Evolutionary conservation across 495 filamentous ascomycete species (phyloP).

Genomic region (Talaromyces trachyspermus): DNA sequence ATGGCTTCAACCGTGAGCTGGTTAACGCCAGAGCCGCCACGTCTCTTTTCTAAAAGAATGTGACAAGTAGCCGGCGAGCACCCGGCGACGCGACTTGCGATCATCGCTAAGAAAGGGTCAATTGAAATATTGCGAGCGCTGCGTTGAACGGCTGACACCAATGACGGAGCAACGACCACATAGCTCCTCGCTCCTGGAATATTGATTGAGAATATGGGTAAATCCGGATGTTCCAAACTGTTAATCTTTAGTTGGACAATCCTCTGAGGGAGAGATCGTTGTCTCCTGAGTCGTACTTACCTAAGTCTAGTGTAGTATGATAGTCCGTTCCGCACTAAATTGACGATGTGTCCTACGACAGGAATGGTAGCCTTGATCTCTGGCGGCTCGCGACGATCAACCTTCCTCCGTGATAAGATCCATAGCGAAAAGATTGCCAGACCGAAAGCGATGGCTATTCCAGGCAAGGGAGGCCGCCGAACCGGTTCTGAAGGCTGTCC

Average conservation of each 20-base stretch:
- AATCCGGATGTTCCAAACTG: slow-evolving; percentile 15
- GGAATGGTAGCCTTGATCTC: background rate
- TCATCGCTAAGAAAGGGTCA: slow-evolving; percentile 21
- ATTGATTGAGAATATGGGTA: slow-evolving; percentile 36
- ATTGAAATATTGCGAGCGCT: slow-evolving; percentile 34
- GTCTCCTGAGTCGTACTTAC: background rate
- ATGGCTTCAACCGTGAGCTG: slow-evolving; percentile 15
- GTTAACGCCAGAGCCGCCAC: slow-evolving; percentile 16
- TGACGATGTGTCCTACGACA: background rate
- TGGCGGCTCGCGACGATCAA: slow-evolving; percentile 1
- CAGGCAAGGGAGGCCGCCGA: too few relatives aligned
- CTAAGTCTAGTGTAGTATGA: slow-evolving; percentile 2
- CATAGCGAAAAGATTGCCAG: too few relatives aligned
- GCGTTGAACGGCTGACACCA: slow-evolving; percentile 37
- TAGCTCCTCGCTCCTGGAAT: slow-evolving; percentile 38
- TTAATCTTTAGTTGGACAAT: background rate
- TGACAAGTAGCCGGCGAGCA: slow-evolving; percentile 12
- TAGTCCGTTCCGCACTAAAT: background rate
- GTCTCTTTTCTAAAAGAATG: slow-evolving; percentile 12
- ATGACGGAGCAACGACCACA: slow-evolving; percentile 31
- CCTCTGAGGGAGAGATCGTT: too few relatives aligned
- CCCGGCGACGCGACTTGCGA: slow-evolving; percentile 15
- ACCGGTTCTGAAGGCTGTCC: too few relatives aligned
- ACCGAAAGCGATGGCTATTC: too few relatives aligned
- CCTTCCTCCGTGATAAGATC: too few relatives aligned